Evolutionary conservation across 345 rosid genomes (phyloP), one percentile per base, ranked within the genome.

Genomic region (Odontarrhena argentea): DNA sequence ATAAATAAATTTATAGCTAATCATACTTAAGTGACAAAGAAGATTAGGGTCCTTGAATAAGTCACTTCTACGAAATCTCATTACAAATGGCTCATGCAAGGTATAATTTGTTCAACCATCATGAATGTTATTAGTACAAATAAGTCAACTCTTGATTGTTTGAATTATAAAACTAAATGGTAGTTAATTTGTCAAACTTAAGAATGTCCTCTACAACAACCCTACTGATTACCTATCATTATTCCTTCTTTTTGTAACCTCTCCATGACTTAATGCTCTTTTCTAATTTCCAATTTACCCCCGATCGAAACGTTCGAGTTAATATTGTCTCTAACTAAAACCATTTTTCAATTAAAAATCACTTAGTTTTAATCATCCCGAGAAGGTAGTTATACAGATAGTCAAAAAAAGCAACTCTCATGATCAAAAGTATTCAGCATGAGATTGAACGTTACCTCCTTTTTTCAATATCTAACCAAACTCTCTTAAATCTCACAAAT

Each of bases 391-490:
- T 64, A 72, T 57, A 42, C 65, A 60, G 10, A 52, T 44, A 26
- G 67, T 73, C 67, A 73, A 73, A 65, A 73, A 66, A 73, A 66
- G 57, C 55, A 52, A 59, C 56, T 59, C 56, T 60, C 71, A 59
- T 66, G 34, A 73, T 59, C 55, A 59, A 49, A 63, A 51, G 26
- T 60, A 51, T 52, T 66, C 59, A 52, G 72, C 72, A 73, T 60
- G 72, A 52, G 26, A 43, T 7, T 36, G 67, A 66, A 59, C 50
- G 59, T 58, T 43, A 58, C 37, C 36, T 36, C 10, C 46, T 40
- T 61, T 8, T 55, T 30, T 40, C 56, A 63, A 40, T 59, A 71
- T 47, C 41, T 59, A 71, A 55, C 41, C 45, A 55, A 38, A 63
- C 30, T 46, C 38, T 63, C 2, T 32, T 6, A 28, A 28, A 28